Evolutionary conservation across 345 rosid species (phyloP), one percentile per base, ranked within the genome.

Genomic region (Arabis hirsuta): DNA sequence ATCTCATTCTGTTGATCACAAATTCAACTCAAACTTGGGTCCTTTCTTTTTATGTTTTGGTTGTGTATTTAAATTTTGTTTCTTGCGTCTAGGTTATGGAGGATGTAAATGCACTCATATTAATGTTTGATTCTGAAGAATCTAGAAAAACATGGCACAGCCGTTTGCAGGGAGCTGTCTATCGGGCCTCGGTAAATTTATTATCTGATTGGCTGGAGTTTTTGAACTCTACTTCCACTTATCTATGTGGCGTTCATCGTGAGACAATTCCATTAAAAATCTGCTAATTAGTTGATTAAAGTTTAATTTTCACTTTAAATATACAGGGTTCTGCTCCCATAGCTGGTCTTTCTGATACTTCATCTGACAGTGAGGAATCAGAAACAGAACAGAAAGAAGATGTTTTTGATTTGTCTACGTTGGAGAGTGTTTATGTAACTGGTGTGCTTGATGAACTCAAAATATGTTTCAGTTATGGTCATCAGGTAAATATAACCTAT

Each of bases 391-490:
- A 55, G 55, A 79, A 67, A 71, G 85, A 77, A 47, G 83, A 82
- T 66, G 48, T 69, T 47, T 59, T 58, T 73, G 86, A 85, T 66
- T 38, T 77, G 41, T 80, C 82, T 26, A 81, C 51, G 69, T 60
- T 82, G 57, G 99, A 90, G 82, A 86, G 71, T 60, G 62, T 95
- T 19, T 95, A 86, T 68, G 60, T 95, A 3, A 88, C 96, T 3
- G 99, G 99, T 51, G 86, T 84, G 78, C 96, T 95, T 64, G 96
- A 95, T 81, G 99, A 91, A 77, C 79, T 95, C 70, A 95, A 88
- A 81, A 81, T 95, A 65, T 77, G 85, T 79, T 87, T 88, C 81
- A 82, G 80, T 80, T 91, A 87, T 82, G 85, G 75, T 74, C 76
- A 64, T 42, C 81, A 82, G 90, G 99, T 91, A 84, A 65, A 78